Conservation (phyloP, 371 early-diverging fungal genomes). For the Thermomucor indicae-seudaticae region DNA sequence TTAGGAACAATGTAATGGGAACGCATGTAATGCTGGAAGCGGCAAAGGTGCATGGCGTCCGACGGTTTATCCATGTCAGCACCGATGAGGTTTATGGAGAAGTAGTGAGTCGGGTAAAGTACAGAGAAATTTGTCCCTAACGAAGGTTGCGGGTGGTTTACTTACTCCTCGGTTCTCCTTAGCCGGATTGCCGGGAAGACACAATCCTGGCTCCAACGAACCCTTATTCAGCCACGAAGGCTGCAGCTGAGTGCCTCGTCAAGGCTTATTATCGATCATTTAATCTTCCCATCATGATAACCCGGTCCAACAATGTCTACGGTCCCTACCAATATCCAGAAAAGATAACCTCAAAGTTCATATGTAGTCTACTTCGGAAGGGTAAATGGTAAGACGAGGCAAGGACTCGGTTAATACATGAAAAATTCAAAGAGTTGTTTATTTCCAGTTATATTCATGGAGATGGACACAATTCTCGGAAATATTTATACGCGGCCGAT, state of each 20-base stretch:
- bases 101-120: constrained; percentile 49
- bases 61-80: constrained; percentile 75
- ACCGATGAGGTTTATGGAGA: constrained; percentile 92
- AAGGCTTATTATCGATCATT: constrained; percentile 82
- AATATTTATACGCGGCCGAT: constrained; percentile 79
- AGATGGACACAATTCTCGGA: constrained; percentile 72
- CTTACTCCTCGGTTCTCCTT: no score
- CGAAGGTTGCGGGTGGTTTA: no score
- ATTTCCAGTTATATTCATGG: constrained; percentile 71
- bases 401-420: neutral
- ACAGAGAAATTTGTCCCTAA: no score
- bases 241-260: constrained; percentile 83
- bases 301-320: constrained; percentile 83
- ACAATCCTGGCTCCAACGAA: constrained; percentile 74
- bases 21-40: constrained; percentile 87
- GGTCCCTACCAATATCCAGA: constrained; percentile 89
- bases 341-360: constrained; percentile 86
- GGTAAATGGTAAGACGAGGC: constrained; percentile 56
- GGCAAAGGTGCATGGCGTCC: constrained; percentile 53
- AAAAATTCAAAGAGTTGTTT: constrained; percentile 1
- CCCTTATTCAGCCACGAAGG: constrained; percentile 89
- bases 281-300: constrained; percentile 78
- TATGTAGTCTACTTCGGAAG: constrained; percentile 62
- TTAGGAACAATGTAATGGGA: constrained; percentile 77
- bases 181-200: constrained; percentile 72